Evolutionary conservation across 1,139 yeast genomes (phyloP), one percentile per base, ranked within the genome.

Genomic region (Yamadazyma atlantica): DNA sequence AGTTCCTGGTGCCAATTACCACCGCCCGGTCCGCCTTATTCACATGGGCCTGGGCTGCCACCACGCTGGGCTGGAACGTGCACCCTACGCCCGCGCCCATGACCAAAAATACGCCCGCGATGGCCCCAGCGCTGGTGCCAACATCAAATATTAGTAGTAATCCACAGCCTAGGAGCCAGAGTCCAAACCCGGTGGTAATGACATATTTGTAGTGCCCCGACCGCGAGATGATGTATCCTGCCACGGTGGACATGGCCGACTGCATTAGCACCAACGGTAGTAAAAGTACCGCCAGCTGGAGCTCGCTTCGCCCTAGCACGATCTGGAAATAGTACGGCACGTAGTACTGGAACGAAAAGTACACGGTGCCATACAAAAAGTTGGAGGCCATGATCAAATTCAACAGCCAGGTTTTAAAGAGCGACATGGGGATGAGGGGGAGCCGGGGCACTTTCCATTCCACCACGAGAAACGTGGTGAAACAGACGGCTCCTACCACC

Each of bases 351-450:
- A 66, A 64, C 26, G 75, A 58, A 44, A 50, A 76, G 56, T 71
- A 76, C 0, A 67, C 63, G 42, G 72, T 62, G 2, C 83, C 83
- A 43, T 72, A 74, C 18, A 77, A 57, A 42, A 78, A 63, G 41
- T 70, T 69, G 39, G 74, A 71, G 1, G 58, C 33, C 21, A 78
- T 56, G 30, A 78, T 55, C 12, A 73, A 45, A 27, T 72, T 57
- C 36, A 75, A 60, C 17, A 72, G 61, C 3, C 60, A 51, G 34
- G 54, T 54, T 34, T 54, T 66, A 56, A 75, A 76, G 22, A 78
- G 51, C 33, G 66, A 50, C 35, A 78, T 58, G n/a, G 84, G 84
- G 27, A 79, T 61, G 74, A 78, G 73, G 4, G 85, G 84, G 15
- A 78, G 55, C 40, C 53, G 62, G 0, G 83, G 71, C 4, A 70